Conservation (phyloP, 2,329 filamentous ascomycete genomes). For the Hymenoscyphus fructigenus region DNA sequence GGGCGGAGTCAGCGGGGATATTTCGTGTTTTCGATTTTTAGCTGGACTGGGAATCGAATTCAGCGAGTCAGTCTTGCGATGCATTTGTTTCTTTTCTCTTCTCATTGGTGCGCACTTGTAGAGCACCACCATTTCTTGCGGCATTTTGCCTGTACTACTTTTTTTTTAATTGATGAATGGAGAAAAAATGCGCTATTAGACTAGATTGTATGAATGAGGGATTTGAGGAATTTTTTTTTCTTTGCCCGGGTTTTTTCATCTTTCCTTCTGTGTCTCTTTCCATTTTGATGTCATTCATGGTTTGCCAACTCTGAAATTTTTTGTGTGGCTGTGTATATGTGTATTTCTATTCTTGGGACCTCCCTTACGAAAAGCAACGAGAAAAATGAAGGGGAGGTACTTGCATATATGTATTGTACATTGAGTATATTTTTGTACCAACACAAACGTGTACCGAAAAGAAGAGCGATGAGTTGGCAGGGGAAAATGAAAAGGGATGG, state of each 20-base stretch:
- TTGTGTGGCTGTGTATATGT: background rate
- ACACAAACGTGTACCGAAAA: no score
- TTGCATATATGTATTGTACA: no score
- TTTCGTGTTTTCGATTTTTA: background rate
- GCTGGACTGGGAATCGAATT: background rate
- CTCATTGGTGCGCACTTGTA: constrained; percentile 1
- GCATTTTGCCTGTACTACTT: no score
- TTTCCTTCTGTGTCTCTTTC: background rate
- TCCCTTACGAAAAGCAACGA: no score
- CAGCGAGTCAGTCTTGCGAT: background rate
- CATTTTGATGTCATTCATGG: background rate
- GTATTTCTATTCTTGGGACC: background rate
- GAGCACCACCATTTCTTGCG: background rate
- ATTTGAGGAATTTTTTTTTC: background rate
- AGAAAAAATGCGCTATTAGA: background rate
- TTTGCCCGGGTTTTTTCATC: background rate
- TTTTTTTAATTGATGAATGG: background rate
- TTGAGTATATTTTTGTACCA: no score
- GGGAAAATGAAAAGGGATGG: no score
- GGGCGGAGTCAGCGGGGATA: background rate
- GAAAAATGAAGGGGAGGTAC: no score
- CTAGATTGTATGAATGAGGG: constrained; percentile 2
- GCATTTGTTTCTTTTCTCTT: background rate
- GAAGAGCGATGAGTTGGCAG: no score
- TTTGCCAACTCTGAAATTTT: background rate